phyloP scores from a whole-genome alignment of 1,139 yeast genomes.

The Geotrichum macrosporum region DNA sequence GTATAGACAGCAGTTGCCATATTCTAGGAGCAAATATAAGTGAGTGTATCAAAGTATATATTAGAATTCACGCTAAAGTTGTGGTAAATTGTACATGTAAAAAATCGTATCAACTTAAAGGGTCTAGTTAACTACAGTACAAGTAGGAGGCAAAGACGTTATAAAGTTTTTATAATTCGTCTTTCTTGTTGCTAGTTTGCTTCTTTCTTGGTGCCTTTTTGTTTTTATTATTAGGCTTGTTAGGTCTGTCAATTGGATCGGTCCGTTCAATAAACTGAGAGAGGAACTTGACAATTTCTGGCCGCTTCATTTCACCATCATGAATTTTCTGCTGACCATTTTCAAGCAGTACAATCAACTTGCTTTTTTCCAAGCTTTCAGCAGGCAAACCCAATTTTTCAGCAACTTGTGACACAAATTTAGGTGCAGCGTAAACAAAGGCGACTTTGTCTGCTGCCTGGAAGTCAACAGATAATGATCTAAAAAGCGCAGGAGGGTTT shows the following conservation, averaged over 20 bases:
- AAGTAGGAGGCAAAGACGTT: no score
- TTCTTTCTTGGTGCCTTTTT: constrained; percentile 13
- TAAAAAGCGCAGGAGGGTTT: constrained; percentile 56
- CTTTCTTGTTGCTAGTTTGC: constrained; percentile 10
- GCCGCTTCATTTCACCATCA: constrained; percentile 35
- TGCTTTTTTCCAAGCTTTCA: constrained; percentile 12
- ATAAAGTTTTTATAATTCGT: constrained; percentile 7
- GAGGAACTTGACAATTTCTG: constrained; percentile 33
- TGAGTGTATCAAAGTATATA: no score
- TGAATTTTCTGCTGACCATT: constrained; percentile 25
- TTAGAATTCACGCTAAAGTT: no score
- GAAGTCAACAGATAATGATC: constrained; percentile 70
- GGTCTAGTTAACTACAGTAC: no score
- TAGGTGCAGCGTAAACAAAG: constrained; percentile 41
- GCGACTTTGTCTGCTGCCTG: constrained; percentile 44
- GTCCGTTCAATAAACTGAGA: constrained; percentile 26
- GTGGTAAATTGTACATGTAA: no score
- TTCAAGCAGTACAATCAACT: constrained; percentile 32
- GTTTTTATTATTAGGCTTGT: constrained; percentile 7
- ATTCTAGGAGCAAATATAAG: background rate
- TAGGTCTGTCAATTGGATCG: constrained; percentile 21
- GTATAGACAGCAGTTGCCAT: no score
- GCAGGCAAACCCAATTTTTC: background rate
- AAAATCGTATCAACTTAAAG: no score
- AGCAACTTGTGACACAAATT: constrained; percentile 14